Base-by-base conservation (phyloP, 2,329 filamentous ascomycete species). In the Neopestalotiopsis clavispora region DNA sequence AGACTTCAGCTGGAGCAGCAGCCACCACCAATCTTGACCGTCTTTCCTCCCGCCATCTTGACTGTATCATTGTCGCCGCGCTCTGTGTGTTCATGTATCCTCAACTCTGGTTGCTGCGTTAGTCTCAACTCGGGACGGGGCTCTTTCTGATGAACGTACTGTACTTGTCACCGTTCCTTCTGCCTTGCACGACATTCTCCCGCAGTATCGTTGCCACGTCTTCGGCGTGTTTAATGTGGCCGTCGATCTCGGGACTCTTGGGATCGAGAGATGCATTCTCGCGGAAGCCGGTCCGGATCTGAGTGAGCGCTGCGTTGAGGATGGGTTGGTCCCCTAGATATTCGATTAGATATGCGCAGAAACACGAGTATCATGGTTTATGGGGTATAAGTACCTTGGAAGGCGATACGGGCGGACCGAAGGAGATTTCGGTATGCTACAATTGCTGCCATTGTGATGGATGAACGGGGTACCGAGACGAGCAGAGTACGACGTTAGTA, bases 21-120 rank as follows among this genome's bases (percentile, higher is more conserved):
- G 64, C 70, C 71, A 12, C 72, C 73, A 9, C 72, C 71, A 3
- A 73, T 72, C 61, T 73, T 72, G 17, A 73, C 73, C 28, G 69
- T 81, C 69, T 79, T 70, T 57, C 74, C 81, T 38, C 82, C 84
- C 2, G 86, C 86, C 65, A 89, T 84, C 81, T 95, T 97, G 75
- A 98, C 89, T 42, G 91, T 93, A 74, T 98, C 94, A 78, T 99
- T 99, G 81, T 98, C 93, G 67, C 96, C 94, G 72, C 94, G 87
- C 80, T 99, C 95, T 38, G 92, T 99, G 72, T 97, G 84, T 70
- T 97, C 88, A 79, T 98, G 96, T 81, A 99, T 98, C 65, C 91
- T 88, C 68, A 98, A 83, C 78, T 92, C 94, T 98, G 74, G 42
- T 7, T 12, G 32, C 45, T 28, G 32, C 70, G 67, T 60, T 67